Percentiles rank a stretch among this genome's conserved stretches.
phyloP scores from a whole-genome alignment of 805 yeast species.

The Metschnikowia lochheadii region DNA sequence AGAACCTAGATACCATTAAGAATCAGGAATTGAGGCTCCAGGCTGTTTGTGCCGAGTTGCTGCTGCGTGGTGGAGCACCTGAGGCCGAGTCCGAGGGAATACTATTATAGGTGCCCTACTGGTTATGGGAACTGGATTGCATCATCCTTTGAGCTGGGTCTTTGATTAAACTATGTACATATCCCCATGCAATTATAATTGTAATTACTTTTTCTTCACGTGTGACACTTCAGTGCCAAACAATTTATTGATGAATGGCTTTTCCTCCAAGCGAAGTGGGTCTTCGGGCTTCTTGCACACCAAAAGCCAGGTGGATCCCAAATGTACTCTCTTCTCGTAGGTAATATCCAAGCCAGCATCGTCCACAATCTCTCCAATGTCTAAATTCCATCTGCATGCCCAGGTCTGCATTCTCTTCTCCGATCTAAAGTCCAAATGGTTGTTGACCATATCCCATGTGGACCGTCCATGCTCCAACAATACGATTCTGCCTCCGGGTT shows the following conservation, averaged over 20 bases:
- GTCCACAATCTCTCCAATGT: conserved; percentile 82
- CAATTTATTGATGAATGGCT: conserved; percentile 39
- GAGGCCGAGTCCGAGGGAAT: conserved; percentile 7
- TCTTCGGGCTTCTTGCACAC: conserved; percentile 75
- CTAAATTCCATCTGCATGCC: conserved; percentile 98
- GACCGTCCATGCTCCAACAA: conserved; percentile 93
- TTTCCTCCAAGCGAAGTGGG: conserved; percentile 41
- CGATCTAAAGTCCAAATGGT: conserved; percentile 76
- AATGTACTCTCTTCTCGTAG: conserved; percentile 73
- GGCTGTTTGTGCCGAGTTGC: conserved; percentile 45
- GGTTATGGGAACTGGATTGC: background rate
- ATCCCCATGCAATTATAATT: background rate
- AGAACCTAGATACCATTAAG: conserved; percentile 50
- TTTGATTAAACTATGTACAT: background rate
- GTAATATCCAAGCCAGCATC: conserved; percentile 81
- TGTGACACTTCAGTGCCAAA: conserved; percentile 34
- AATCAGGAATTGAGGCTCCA: conserved; percentile 47
- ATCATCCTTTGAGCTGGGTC: background rate
- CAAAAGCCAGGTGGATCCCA: conserved; percentile 90
- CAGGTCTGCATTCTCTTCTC: conserved; percentile 79
- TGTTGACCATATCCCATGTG: conserved; percentile 70
- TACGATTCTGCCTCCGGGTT: conserved; percentile 86
- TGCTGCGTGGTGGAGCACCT: conserved; percentile 30
- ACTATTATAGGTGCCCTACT: conserved; percentile 3
- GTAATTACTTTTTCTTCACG: conserved; percentile 18